Percentiles rank a stretch among this genome's conserved stretches.
phyloP scores from a whole-genome alignment of 176 grass and related monocot genomes.

The Lolium multiflorum region DNA sequence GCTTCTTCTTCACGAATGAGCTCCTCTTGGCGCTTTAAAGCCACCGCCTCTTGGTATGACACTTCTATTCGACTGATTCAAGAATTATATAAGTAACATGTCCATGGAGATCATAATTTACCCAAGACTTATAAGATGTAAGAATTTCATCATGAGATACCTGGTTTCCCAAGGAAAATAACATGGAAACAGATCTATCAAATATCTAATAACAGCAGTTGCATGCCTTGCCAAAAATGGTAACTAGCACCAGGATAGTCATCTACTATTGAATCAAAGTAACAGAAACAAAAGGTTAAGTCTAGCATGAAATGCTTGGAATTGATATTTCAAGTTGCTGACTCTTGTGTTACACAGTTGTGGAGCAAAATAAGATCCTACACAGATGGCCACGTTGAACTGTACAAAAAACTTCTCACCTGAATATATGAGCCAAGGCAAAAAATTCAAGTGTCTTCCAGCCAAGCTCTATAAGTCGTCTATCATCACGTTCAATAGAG shows the following conservation, averaged over 20 bases:
- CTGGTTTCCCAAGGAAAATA: conserved; percentile 25
- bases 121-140: not conserved
- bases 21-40: conserved; percentile 94
- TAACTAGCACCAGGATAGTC: not conserved
- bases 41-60: conserved; percentile 86
- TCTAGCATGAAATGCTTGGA: not conserved
- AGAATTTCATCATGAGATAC: conserved; percentile 26
- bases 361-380: conserved; percentile 21
- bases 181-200: conserved; percentile 13
- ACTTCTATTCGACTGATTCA: conserved; percentile 90
- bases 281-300: conserved; percentile 27
- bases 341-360: not conserved
- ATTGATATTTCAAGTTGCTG: conserved; percentile 8
- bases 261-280: conserved; percentile 2
- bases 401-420: conserved; percentile 44
- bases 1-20: conserved; percentile 99
- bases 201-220: not conserved
- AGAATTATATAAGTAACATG: conserved; percentile 41
- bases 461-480: conserved; percentile 83
- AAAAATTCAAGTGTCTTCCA: conserved; percentile 94
- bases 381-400: conserved; percentile 13
- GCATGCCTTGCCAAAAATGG: not conserved
- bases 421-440: conserved; percentile 90
- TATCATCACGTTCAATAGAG: conserved; percentile 88
- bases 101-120: not conserved